These are phyloP conservation scores for Omphalea diandra DNA, from an alignment of 441 rosid genomes.

Conservation along the genomic window DNA sequence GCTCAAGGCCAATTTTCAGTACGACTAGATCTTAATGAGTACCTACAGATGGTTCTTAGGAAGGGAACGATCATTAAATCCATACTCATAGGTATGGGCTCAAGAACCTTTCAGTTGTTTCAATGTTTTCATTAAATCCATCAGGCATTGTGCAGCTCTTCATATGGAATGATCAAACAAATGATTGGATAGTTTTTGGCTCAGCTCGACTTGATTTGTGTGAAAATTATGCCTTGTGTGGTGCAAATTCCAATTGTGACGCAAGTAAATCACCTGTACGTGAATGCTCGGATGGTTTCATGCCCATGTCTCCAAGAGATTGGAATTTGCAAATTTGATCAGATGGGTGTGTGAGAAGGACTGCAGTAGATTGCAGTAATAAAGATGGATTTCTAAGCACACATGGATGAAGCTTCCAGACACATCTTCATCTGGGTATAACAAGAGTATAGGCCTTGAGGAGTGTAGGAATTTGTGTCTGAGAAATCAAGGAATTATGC, in stretches of 20 bases:
- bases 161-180: slow-evolving; percentile 36
- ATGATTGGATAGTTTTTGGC: neutral
- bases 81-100: slow-evolving; percentile 34
- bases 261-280: too few species aligned
- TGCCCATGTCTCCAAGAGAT: slow-evolving; percentile 41
- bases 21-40: slow-evolving; percentile 38
- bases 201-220: neutral
- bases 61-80: slow-evolving; percentile 33
- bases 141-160: slow-evolving; percentile 38
- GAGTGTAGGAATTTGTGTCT: slow-evolving; percentile 46
- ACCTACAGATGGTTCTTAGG: slow-evolving; percentile 42
- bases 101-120: slow-evolving; percentile 16
- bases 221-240: neutral
- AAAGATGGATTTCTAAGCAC: slow-evolving; percentile 40
- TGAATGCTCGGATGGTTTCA: slow-evolving; percentile 46
- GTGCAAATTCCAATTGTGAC: neutral
- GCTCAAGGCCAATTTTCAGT: slow-evolving; percentile 48
- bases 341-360: slow-evolving; percentile 49
- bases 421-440: slow-evolving; percentile 30
- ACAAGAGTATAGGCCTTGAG: slow-evolving; percentile 27
- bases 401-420: slow-evolving; percentile 53
- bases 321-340: slow-evolving; percentile 53
- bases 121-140: slow-evolving; percentile 38
- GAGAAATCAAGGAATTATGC: too few species aligned
- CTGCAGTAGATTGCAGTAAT: slow-evolving; percentile 33